Base-by-base conservation (phyloP, 2,329 filamentous ascomycete genomes). In the Byssothecium circinans region DNA sequence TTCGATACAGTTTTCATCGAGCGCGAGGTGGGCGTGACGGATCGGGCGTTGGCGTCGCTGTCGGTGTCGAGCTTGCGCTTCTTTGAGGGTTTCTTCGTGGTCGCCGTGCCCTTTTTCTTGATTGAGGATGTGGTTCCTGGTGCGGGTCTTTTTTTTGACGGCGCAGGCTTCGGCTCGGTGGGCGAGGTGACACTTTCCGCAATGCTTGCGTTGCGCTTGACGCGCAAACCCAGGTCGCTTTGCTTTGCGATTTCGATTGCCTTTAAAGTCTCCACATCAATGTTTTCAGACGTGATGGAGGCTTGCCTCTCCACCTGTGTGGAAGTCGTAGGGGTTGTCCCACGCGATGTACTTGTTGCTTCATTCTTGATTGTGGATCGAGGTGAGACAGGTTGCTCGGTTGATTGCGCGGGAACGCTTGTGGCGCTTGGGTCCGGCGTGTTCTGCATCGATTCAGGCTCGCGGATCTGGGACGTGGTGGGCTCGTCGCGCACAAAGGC, bases 21-120 rank as follows among this genome's bases (percentile, higher is more conserved):
- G 25, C 68, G 68, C 15, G 71, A 68, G 2, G 73, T 70, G 15
- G 74, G 74, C n/a, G 74, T 76, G 20, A 65, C 68, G 11, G 73
- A 75, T 45, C 68, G 67, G 8, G 55, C 42, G 17, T 52, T 54
- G 6, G 59, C 20, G 33, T 59, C 60, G 49, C 53, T 49, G 11
- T 68, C 65, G 10, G 56, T 42, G 20, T 77, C 75, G 30, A 75
- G 53, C 50, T 69, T 77, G 52, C 75, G 72, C 56, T 74, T 77
- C 61, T 78, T 78, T 23, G 67, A 44, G 7, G 74, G 74, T 54
- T 75, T 77, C 57, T 75, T 75, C 3, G 70, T 64, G 32, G 70
- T 70, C 41, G 74, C 76, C 3, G 71, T 77, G 49, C 69, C 69
- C 48, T 71, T 76, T 50, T 78, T 78, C 62, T 76, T 77, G 33